phyloP scores from a whole-genome alignment of 2,329 filamentous ascomycete genomes.

The Colletotrichum simmondsii region DNA sequence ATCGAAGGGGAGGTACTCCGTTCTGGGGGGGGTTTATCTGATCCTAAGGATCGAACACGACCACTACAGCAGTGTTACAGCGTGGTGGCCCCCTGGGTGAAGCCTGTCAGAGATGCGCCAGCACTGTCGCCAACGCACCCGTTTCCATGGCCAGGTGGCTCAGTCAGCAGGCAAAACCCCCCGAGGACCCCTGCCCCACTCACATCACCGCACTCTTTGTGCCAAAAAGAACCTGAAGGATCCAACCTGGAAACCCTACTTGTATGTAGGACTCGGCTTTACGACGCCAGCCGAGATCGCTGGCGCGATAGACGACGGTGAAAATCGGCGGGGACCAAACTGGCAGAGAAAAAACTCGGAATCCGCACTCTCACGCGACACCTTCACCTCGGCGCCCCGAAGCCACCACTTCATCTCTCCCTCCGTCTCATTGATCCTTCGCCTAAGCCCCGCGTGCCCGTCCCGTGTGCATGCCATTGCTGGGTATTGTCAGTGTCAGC shows the following conservation, averaged over 20 bases:
- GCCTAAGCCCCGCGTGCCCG: background rate
- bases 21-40: background rate
- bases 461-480: background rate
- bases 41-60: background rate
- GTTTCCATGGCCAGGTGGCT: background rate
- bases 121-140: background rate
- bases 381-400: background rate
- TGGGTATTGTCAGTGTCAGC: no score
- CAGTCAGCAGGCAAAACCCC: background rate
- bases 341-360: background rate
- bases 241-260: background rate
- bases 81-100: background rate
- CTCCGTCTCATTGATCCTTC: background rate
- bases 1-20: background rate
- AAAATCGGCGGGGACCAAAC: background rate
- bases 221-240: background rate
- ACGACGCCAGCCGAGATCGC: constrained; percentile 5
- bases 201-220: no score
- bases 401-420: background rate
- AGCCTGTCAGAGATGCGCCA: background rate
- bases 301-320: background rate
- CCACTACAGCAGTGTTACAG: background rate
- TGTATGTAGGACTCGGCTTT: constrained; percentile 13
- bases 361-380: constrained; percentile 4
- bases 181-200: background rate